Evolutionary conservation across 202 grass and related monocot species (phyloP), one percentile per base, ranked within the genome.

Genomic region (Elaeis oleifera): DNA sequence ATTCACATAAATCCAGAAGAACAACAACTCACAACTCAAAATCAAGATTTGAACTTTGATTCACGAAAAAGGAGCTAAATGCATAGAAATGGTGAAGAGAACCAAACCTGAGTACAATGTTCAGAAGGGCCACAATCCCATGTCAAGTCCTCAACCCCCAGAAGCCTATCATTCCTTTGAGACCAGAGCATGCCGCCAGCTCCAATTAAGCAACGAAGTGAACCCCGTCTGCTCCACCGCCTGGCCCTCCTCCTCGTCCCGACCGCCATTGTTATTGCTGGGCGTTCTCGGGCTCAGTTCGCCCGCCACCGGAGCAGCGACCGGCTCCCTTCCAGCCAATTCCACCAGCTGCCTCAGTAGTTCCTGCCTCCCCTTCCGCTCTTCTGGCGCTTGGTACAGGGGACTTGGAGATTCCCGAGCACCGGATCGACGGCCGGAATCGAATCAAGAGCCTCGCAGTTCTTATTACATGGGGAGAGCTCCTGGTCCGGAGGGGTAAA

Each of bases 391-490:
- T 65, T 74, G 5, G 73, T 69, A 54, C 88, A 97, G 13, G 92
- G 92, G 23, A 97, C 92, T 49, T 86, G 92, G 29, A 97, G 79
- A 32, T 92, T 85, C 0, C 71, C 83, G 49, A 89, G 49, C 51
- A 71, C 79, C 13, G 88, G 61, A 70, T 92, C 79, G 0, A 75
- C 92, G 0, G 54, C 63, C 36, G 85, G 74, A 95, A 69, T 85
- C 85, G 55, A 95, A 59, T 54, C 53, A 71, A 1, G 90, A 83
- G 63, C 84, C 85, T 68, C 89, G 58, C 17, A 79, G 29, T 24
- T 78, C 68, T 13, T 13, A 44, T 11, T 44, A 44, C 1, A 13
- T 2, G 2, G 36, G 9, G 2, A 70, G 74, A 11, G 89, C 76
- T 11, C 5, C 50, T 50, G 16, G 18, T 14, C 8, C 36, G 9